Conservation (phyloP, 495 filamentous ascomycete species). For the Usnea hakonensis region DNA sequence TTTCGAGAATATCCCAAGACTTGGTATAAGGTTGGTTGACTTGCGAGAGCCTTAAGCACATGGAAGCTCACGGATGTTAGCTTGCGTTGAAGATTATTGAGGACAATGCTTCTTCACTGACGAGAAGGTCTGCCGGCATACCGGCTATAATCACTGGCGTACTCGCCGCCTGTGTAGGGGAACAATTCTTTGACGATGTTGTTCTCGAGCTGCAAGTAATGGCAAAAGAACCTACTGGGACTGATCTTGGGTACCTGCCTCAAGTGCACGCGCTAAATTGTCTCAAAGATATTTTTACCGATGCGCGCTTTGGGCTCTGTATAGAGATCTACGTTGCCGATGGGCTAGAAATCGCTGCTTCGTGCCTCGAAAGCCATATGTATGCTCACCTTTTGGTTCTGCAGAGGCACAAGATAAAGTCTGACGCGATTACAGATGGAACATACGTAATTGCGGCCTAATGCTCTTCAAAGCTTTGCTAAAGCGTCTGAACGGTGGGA, state of each 20-base stretch:
- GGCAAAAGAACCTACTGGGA: constrained; percentile 47
- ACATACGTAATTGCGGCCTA: constrained; percentile 84
- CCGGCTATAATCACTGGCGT: constrained; percentile 77
- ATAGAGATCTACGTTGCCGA: constrained; percentile 63
- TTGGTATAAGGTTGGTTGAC: constrained; percentile 58
- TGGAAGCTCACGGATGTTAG: constrained; percentile 28
- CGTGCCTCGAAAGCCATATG: constrained; percentile 59
- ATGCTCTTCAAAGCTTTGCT: constrained; percentile 80
- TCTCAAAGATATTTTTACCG: constrained; percentile 78
- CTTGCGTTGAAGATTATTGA: constrained; percentile 57
- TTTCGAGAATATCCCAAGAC: constrained; percentile 34
- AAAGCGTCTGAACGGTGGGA: constrained; percentile 40
- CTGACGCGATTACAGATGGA: constrained; percentile 55
- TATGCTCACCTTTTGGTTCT: constrained; percentile 26
- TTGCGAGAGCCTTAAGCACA: background rate
- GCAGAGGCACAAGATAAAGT: background rate
- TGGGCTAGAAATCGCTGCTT: constrained; percentile 65
- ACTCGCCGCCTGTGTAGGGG: constrained; percentile 45
- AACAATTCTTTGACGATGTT: constrained; percentile 40
- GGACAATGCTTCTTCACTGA: constrained; percentile 66
- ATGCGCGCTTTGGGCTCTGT: constrained; percentile 54
- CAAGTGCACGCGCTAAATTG: constrained; percentile 95
- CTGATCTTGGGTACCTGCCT: constrained; percentile 46
- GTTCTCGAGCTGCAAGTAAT: constrained; percentile 50
- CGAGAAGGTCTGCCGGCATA: constrained; percentile 83